These are phyloP conservation scores for Cryptococcus depauperatus DNA, from an alignment of 1,284 basidiomycete genomes.

Conservation along the genomic window DNA sequence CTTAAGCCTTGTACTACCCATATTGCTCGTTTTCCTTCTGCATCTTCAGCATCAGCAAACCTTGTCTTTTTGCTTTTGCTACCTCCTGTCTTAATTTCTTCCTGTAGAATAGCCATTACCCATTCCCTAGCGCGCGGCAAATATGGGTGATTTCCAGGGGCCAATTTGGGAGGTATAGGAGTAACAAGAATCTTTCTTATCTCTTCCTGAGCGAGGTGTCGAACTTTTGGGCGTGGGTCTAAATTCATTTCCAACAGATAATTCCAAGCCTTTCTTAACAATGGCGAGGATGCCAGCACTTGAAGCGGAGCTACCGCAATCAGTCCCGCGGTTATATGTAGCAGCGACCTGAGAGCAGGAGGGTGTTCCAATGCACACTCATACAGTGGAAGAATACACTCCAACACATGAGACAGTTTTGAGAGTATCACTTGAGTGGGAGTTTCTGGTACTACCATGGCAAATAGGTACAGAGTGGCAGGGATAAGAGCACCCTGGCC, in stretches of 20 bases:
- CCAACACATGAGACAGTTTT: conserved; percentile 44
- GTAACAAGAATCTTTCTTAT: conserved; percentile 64
- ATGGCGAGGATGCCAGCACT: conserved; percentile 60
- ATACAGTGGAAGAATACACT: conserved; percentile 71
- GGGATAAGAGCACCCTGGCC: conserved; percentile 72
- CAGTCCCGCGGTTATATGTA: conserved; percentile 57
- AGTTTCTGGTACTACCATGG: conserved; percentile 64
- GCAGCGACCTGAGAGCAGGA: conserved; percentile 42
- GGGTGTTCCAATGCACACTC: conserved; percentile 41
- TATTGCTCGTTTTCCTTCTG: conserved; percentile 62
- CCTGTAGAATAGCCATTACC: conserved; percentile 59
- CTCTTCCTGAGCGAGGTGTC: conserved; percentile 80
- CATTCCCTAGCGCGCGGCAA: conserved; percentile 67
- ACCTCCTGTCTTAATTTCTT: conserved; percentile 55
- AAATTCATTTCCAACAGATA: conserved; percentile 74
- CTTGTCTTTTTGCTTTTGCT: conserved; percentile 58
- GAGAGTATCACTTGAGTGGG: conserved; percentile 46
- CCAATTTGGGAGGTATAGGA: conserved; percentile 64
- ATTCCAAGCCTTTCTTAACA: conserved; percentile 58
- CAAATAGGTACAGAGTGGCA: conserved; percentile 81
- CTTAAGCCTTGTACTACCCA: conserved; percentile 67
- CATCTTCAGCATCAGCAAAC: conserved; percentile 47
- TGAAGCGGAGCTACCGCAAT: conserved; percentile 63
- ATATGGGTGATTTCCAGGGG: conserved; percentile 66
- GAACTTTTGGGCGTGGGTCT: conserved; percentile 87